phyloP scores from a whole-genome alignment of 2,329 filamentous ascomycete species.

The Beauveria sp. region DNA sequence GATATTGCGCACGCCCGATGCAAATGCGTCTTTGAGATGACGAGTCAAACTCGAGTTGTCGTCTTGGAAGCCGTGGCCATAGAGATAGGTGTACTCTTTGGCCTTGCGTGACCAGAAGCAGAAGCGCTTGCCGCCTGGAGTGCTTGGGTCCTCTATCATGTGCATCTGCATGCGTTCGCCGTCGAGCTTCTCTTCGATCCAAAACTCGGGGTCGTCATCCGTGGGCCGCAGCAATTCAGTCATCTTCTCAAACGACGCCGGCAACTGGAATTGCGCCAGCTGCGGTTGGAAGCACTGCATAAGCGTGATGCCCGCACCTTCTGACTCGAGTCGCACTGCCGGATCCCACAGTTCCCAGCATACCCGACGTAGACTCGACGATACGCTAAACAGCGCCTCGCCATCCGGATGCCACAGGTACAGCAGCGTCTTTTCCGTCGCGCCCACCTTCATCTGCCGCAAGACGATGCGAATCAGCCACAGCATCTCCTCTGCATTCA shows the following conservation, averaged over 20 bases:
- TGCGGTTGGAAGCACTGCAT: slow-evolving; percentile 98
- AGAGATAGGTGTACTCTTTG: slow-evolving; percentile 93
- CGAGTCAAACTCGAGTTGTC: slow-evolving; percentile 70
- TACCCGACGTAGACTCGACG: slow-evolving; percentile 79
- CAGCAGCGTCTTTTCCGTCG: slow-evolving; percentile 83
- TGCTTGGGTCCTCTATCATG: slow-evolving; percentile 63
- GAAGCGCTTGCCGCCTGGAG: slow-evolving; percentile 66
- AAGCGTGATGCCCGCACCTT: slow-evolving; percentile 65
- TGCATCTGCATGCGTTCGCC: slow-evolving; percentile 97
- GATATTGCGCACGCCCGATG: slow-evolving; percentile 68
- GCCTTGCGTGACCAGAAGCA: slow-evolving; percentile 92
- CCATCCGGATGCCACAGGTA: slow-evolving; percentile 75
- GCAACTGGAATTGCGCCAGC: slow-evolving; percentile 84
- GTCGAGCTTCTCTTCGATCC: slow-evolving; percentile 97
- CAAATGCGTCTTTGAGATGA: slow-evolving; percentile 71
- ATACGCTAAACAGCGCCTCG: slow-evolving; percentile 77
- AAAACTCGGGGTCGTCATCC: slow-evolving; percentile 70
- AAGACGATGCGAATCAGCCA: slow-evolving; percentile 94
- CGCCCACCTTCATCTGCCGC: slow-evolving; percentile 64
- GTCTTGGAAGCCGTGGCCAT: slow-evolving; percentile 70
- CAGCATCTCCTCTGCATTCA: slow-evolving; percentile 89
- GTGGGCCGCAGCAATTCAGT: slow-evolving; percentile 58
- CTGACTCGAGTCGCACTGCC: slow-evolving; percentile 61
- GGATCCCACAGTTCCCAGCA: slow-evolving; percentile 89
- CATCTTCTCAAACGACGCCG: slow-evolving; percentile 69